Conservation (phyloP, 2,329 filamentous ascomycete species). For the Didymellaceae sp. region DNA sequence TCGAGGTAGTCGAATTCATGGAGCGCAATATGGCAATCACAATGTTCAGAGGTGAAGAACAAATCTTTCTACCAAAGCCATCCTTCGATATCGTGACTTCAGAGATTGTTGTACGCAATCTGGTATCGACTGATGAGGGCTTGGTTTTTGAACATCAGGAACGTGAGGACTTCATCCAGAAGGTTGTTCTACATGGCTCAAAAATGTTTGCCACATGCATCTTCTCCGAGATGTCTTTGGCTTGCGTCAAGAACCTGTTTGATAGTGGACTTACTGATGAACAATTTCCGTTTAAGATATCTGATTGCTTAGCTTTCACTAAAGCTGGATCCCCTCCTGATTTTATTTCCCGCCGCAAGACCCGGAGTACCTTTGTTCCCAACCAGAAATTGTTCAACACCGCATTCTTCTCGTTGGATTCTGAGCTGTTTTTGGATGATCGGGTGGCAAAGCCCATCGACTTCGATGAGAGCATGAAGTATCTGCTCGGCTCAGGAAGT, state of each 20-base stretch:
- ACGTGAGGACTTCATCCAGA: background rate
- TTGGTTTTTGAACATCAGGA: background rate
- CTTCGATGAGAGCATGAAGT: background rate
- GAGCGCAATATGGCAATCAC: background rate
- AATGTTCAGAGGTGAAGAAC: background rate
- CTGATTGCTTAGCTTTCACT: background rate
- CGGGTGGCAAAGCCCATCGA: background rate
- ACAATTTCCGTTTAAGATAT: background rate
- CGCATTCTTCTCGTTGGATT: background rate
- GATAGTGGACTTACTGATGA: background rate
- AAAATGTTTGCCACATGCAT: slow-evolving; percentile 10
- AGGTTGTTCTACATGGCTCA: background rate
- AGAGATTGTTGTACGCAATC: background rate
- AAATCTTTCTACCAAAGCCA: background rate
- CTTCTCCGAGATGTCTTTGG: background rate
- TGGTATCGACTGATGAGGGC: background rate
- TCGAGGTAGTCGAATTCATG: background rate
- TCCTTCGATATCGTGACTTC: background rate
- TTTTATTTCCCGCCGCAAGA: no score
- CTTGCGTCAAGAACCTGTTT: background rate
- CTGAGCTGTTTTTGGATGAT: background rate
- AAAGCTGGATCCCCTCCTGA: no score
- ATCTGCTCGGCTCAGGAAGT: slow-evolving; percentile 4
- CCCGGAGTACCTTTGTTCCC: background rate
- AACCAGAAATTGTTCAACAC: background rate